Base-by-base conservation (phyloP, 2,329 filamentous ascomycete species). In the Paecilomyces sp. region DNA sequence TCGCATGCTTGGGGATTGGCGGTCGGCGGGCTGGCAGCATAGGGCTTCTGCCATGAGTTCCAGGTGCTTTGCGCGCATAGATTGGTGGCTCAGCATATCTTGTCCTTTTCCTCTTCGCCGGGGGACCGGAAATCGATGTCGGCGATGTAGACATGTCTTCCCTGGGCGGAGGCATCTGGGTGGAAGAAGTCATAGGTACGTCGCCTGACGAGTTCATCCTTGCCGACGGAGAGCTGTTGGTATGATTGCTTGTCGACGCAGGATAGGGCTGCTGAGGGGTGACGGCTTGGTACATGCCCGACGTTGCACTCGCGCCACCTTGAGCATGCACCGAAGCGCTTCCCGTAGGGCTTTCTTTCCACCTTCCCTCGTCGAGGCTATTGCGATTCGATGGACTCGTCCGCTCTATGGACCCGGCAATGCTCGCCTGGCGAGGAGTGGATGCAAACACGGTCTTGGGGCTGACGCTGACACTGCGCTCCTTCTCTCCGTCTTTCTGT, bases 391-490 rank as follows among this genome's bases (percentile, higher is more conserved):
- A 60, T 57, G 65, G 58, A 18, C 63, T 60, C 11, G 65, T 61
- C 55, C 65, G 65, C 34, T 75, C 73, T 54, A 65, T 63, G 36
- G 63, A 63, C 18, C 64, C 66, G 41, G 65, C 60, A 31, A 65
- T 60, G 58, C 69, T 73, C 41, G 65, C 69, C 52, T 70, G 69
- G 22, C 70, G 71, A 33, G 70, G 69, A 22, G 62, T 61, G 11
- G 68, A 63, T 31, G 66, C 60, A 55, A 70, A 62, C 56, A 71
- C 71, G 36, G 89, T 91, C 75, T 91, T 92, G 31, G 91, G 90
- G 71, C 89, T 93, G 56, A 93, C 85, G 68, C 89, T 92, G 57
- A 88, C 73, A 70, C 87, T 90, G 56, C 83, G 80, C 62, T 90
- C 89, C 67, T 88, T 83, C 58, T 91, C 88, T 63, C 81, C 81